Evolutionary conservation across 192 early-diverging fungal species (phyloP), one percentile per base, ranked within the genome.

Genomic region (Podila epicladia): DNA sequence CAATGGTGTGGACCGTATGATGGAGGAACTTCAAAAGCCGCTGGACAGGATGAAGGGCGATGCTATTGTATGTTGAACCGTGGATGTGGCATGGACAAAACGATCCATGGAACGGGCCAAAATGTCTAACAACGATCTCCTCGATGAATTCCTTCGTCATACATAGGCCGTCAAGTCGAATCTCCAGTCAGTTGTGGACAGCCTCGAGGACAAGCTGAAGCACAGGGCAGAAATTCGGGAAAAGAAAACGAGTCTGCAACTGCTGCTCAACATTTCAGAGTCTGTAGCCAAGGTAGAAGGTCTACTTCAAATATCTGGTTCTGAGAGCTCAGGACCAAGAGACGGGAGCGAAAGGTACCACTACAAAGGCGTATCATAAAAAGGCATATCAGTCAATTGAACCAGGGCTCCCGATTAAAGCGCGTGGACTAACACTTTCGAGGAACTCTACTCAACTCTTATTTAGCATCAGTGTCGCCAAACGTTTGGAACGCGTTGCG

Each of bases 401-500:
- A 11, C 9, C 53, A 24, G 53, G 53, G 19, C 20, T 8, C 9
- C 20, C 2, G 5, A 2, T 55, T 22, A 24, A 26, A 20, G n/a
- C 53, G 24, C 53, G 24, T 22, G 20, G 20, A 55, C n/a, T 55
- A 33, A 48, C 33, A 62, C 29, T 66, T 28, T 50, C 38, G 28
- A 9, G 15, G 11, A 24, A 37, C 62, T 11, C 24, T 50, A 19
- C 41, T 62, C 35, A 37, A 37, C 35, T 37, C 28, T 29, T 9
- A n/a, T 20, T 7, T 71, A 84, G 78, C 37, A 73, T 78, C 58
- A 86, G 83, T 50, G 84, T 89, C 6, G 89, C 89, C 28, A 95
- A 95, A 59, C 89, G 92, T 26, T 85, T 95, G 26, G 94, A 95
- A 65, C 89, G 94, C 24, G 93, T 95, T 9, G 94, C 94, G 17